Percentiles rank a stretch among this genome's conserved stretches.
Evolutionary conservation across 2,329 filamentous ascomycete genomes (phyloP).

Genomic region (Diplocarpon rosae): DNA sequence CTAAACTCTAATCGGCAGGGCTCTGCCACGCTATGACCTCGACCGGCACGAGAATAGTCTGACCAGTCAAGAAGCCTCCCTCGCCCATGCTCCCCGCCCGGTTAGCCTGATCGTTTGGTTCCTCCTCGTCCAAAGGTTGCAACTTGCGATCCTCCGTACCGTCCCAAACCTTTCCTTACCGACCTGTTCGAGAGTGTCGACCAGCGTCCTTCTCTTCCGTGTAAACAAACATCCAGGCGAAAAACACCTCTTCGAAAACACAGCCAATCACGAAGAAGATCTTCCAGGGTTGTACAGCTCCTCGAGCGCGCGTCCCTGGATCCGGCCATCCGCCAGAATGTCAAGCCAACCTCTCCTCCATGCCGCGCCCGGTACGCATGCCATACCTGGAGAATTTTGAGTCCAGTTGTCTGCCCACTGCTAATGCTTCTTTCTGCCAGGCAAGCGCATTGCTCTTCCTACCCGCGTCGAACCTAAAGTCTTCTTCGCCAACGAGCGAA

Average conservation of each 20-base stretch:
- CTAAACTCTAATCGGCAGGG: no score
- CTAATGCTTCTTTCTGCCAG: constrained; percentile 34
- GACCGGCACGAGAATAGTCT: no score
- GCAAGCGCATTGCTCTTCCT: constrained; percentile 96
- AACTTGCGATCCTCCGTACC: constrained; percentile 2
- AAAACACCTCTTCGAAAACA: no score
- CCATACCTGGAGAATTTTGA: background rate
- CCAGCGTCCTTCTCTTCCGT: background rate
- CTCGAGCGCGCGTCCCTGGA: background rate
- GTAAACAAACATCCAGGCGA: no score
- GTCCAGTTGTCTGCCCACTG: background rate
- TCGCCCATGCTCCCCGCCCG: constrained; percentile 6
- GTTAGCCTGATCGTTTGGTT: background rate
- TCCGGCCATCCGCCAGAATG: constrained; percentile 42
- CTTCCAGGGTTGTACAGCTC: background rate
- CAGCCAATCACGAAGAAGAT: background rate
- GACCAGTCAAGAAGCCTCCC: constrained; percentile 3
- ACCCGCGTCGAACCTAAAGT: constrained; percentile 98
- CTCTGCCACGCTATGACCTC: background rate
- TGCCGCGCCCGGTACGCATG: constrained; percentile 67
- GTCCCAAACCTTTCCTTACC: background rate
- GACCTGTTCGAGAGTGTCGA: background rate
- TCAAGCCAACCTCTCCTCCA: constrained; percentile 94
- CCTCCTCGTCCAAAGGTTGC: constrained; percentile 3
- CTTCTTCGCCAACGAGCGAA: constrained; percentile 99